phyloP scores from a whole-genome alignment of 1,284 basidiomycete genomes.

The Ustilago vetiveriae region DNA sequence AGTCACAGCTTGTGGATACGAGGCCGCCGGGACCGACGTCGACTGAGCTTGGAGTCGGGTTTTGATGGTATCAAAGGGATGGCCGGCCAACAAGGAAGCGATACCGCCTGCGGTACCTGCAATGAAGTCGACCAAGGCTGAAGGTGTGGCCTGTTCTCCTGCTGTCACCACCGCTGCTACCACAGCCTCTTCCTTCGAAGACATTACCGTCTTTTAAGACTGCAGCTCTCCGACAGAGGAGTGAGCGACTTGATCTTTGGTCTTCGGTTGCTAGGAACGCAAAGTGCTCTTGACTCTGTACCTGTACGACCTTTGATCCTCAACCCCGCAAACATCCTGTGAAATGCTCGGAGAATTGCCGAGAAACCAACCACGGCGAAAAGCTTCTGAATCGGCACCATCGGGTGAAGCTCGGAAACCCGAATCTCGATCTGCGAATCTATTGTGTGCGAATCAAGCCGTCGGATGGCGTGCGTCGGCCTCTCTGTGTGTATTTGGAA shows the following conservation, averaged over 20 bases:
- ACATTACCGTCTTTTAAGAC: slow-evolving; percentile 3
- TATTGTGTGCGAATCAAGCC: slow-evolving; percentile 15
- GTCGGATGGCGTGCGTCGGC: slow-evolving; percentile 22
- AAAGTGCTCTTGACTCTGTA: too few relatives aligned
- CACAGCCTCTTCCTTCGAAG: background rate
- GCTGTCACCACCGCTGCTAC: background rate
- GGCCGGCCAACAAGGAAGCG: slow-evolving; percentile 54
- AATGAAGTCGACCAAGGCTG: slow-evolving; percentile 61
- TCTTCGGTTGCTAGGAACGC: too few relatives aligned
- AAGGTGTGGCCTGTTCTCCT: slow-evolving; percentile 14
- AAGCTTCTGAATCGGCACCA: too few relatives aligned
- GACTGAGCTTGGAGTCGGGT: slow-evolving; percentile 57
- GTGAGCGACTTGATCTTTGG: too few relatives aligned
- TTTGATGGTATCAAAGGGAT: slow-evolving; percentile 65
- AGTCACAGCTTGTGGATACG: too few relatives aligned
- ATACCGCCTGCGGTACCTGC: slow-evolving; percentile 61
- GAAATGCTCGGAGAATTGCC: background rate
- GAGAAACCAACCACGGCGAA: too few relatives aligned
- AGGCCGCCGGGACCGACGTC: background rate
- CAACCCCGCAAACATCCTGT: too few relatives aligned
- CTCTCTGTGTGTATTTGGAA: background rate
- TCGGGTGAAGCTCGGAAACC: background rate
- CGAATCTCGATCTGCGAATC: background rate
- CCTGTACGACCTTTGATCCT: too few relatives aligned
- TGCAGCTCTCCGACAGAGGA: too few relatives aligned